Conservation (phyloP, 306 rosid species). For the Dryas octopetala region DNA sequence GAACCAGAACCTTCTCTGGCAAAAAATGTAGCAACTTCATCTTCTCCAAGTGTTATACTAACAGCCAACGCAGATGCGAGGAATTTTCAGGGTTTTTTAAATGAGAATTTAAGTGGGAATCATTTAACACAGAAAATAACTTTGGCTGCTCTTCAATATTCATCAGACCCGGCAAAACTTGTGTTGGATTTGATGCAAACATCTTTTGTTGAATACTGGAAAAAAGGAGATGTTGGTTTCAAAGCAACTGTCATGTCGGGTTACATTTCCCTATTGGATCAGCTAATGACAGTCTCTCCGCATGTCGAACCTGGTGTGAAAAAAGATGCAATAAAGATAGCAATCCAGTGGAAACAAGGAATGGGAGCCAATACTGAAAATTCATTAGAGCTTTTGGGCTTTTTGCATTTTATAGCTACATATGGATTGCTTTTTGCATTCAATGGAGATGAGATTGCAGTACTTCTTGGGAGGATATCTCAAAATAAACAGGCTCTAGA, state of each 20-base stretch:
- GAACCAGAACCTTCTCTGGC: conserved; percentile 18
- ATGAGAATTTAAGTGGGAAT: conserved; percentile 24
- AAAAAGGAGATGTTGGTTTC: conserved; percentile 17
- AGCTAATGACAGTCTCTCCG: conserved; percentile 40
- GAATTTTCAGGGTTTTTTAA: conserved; percentile 22
- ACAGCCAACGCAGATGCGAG: conserved; percentile 21
- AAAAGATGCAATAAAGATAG: conserved; percentile 50
- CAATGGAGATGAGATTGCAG: conserved; percentile 38
- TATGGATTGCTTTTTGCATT: conserved; percentile 42
- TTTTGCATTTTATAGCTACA: conserved; percentile 42
- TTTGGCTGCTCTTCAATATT: conserved; percentile 28
- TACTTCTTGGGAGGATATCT: conserved; percentile 39
- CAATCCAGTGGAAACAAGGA: conserved; percentile 38
- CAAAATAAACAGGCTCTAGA: conserved; percentile 42
- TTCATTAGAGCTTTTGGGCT: conserved; percentile 38
- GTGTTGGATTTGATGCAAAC: conserved; percentile 38
- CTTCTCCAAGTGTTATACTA: conserved; percentile 19
- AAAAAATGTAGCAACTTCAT: conserved; percentile 5
- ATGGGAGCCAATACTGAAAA: conserved; percentile 23
- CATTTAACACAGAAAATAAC: conserved; percentile 21
- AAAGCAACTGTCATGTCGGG: conserved; percentile 17
- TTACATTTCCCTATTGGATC: conserved; percentile 29
- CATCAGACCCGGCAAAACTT: conserved; percentile 46
- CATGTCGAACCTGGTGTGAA: conserved; percentile 31
- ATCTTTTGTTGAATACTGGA: conserved; percentile 19